Base-by-base conservation (phyloP, 139 green algal genomes). In the Coccomyxa sp. region DNA sequence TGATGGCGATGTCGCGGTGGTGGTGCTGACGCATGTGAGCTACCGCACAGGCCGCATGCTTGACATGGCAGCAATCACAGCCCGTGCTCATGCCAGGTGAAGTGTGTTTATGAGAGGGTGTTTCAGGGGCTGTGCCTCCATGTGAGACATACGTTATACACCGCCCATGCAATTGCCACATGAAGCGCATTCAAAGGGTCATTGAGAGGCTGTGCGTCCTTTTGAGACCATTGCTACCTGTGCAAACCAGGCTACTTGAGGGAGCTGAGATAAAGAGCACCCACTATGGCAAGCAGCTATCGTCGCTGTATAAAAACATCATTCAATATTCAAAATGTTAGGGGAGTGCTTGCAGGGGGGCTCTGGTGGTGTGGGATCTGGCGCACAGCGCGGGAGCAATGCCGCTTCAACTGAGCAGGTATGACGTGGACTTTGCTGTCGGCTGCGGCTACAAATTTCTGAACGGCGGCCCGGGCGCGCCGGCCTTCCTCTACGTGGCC, bases 21-120 rank as follows among this genome's bases (percentile, higher is more conserved):
- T 82, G 17, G 27, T 82, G 78, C 78, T 82, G 58, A 82, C 58
- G 23, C 78, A 82, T 74, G 78, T 82, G 17, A 75, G 58, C 78
- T 82, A 82, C 78, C 58, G 57, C 23, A 58, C 78, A 15, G 78
- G 78, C 10, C 78, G 78, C 78, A 71, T 82, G 78, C 78, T 82
- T 0, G 0, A 71, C 78, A 82, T 82, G 78, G 58, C 57, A 1
- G 51, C 13, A 58, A 17, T 75, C 58, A 82, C 78, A 0, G 13
- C 13, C 16, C 32, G 4, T 28, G 76, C 38, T 12, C 76, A 77
- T 16, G 38, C 38, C 71, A 77, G 27, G 63, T 25, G 74, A 23
- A 51, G 15, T 28, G 74, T 10, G 7, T 7, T 58, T 11, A 71
- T 21, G 1, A 71, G 1, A 28, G 63, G 9, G 18, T 71, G 7